Evolutionary conservation across 2,329 filamentous ascomycete genomes (phyloP), one percentile per base, ranked within the genome.

Genomic region (Monosporascus sp.): DNA sequence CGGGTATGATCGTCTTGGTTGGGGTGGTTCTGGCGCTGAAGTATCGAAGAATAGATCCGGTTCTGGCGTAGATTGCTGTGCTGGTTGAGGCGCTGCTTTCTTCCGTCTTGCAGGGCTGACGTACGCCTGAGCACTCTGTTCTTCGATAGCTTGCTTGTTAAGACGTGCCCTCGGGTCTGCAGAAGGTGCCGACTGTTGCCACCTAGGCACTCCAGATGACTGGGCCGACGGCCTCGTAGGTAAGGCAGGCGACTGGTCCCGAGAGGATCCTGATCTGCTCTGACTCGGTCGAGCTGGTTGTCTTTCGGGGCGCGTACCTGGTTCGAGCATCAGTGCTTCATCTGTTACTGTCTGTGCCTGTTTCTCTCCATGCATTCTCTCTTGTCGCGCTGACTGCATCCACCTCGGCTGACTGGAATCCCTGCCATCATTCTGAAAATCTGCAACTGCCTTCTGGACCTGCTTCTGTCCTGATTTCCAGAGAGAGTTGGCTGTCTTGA

Each of bases 391-490:
- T 53, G 92, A 88, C 62, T 88, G 85, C 93, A 99, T 96, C 94
- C 94, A 99, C 66, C 90, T 94, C 0, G 94, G 94, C 66, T 96
- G 89, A 64, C 70, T 89, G 2, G 88, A 79, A 65, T 96, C 91
- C 25, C 78, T 76, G n/a, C 85, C 87, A 43, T 80, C 79, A 58
- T 82, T 78, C 60, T 87, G 82, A 54, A 97, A 88, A 17, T 99
- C 94, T 8, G 91, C 86, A 36, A 97, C 89, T 5, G 90, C 93
- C 70, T 94, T 90, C 64, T 96, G 90, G 54, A 97, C 82, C 67
- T 90, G 92, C 72, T 96, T 99, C 66, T 92, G 90, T 0, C 93
- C 86, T 3, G 88, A 89, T 68, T 96, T 99, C 94, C 94, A 99
- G 1, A 97, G 74, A 1, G 90, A 93, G 60, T 95, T 96, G 2